phyloP scores from a whole-genome alignment of 495 filamentous ascomycete genomes.

The Antarctomyces pellizariae region DNA sequence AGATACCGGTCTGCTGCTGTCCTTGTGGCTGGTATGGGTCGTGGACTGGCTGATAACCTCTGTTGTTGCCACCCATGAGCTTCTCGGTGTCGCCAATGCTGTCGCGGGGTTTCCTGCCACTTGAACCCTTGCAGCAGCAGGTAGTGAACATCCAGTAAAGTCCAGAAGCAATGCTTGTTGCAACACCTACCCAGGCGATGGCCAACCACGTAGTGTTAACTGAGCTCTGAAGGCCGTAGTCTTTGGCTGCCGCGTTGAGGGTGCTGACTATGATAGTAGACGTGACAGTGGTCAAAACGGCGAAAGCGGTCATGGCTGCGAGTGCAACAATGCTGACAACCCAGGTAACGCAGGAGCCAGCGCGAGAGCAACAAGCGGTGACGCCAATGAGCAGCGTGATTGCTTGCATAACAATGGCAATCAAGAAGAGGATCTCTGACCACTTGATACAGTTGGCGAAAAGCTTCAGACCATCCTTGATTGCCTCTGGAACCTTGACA shows the following conservation, averaged over 20 bases:
- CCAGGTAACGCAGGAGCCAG: slow-evolving; percentile 25
- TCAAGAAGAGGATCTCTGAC: slow-evolving; percentile 37
- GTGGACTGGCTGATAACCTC: slow-evolving; percentile 22
- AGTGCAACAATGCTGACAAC: slow-evolving; percentile 26
- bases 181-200: slow-evolving; percentile 54
- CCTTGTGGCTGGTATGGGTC: slow-evolving; percentile 11
- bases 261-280: slow-evolving; percentile 40
- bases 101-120: slow-evolving; percentile 2
- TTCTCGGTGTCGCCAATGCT: slow-evolving; percentile 21
- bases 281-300: slow-evolving; percentile 33
- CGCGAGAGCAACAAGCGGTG: slow-evolving; percentile 31
- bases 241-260: slow-evolving; percentile 35
- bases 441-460: slow-evolving; percentile 55
- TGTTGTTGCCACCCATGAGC: slow-evolving; percentile 16
- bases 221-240: slow-evolving; percentile 38
- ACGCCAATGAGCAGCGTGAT: slow-evolving; percentile 62
- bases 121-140: slow-evolving; percentile 47
- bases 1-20: slow-evolving; percentile 8
- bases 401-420: slow-evolving; percentile 36
- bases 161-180: slow-evolving; percentile 43
- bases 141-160: slow-evolving; percentile 79
- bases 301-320: slow-evolving; percentile 34
- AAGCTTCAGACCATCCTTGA: slow-evolving; percentile 39
- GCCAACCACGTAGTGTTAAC: slow-evolving; percentile 46
- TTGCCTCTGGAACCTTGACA: slow-evolving; percentile 31